Base-by-base conservation (phyloP, 179 eudicot species). In the Silene noctiflora region DNA sequence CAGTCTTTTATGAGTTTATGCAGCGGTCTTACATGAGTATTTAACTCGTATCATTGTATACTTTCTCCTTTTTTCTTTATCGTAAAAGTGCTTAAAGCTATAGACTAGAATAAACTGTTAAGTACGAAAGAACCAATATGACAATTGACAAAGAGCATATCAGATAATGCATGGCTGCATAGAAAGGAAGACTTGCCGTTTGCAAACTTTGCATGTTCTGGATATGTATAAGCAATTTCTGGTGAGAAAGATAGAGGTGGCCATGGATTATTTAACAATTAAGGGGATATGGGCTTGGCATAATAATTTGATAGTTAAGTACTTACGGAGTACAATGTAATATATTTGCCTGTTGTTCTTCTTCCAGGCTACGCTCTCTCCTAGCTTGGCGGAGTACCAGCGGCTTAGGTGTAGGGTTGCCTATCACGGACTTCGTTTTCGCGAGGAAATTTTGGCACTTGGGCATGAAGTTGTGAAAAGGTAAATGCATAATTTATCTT, bases 361-460 rank as follows among this genome's bases (percentile, higher is more conserved):
- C 61, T 51, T 77, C 68, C 86, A 94, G 98, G 78, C 87, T 76
- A 80, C 75, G 70, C 98, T 94, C 78, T 89, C 96, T 71, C 81
- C 88, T 67, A 84, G 86, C 86, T 84, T 90, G 86, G 87, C 77
- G 21, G 98, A 94, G 85, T 90, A 89, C 83, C 97, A 92, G 72
- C 90, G 98, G 88, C 97, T 94, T 61, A 89, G 97, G 87, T 94
- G 98, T 79, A 91, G 98, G 81, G 96, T 88, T 74, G 92, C 97
- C 76, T 94, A 90, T 84, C 93, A 92, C 67, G 98, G 96, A 56
- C 92, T 94, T 81, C 90, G 73, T 46, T 94, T 92, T 75, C 97
- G 98, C 56, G 81, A 89, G 74, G 96, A 90, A 82, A 89, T 94
- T 84, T 60, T 83, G 62, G 86, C 85, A 66, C 86, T 90, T 82